A percentile compares a stretch with the other conserved stretches of the same genome.
Evolutionary conservation across 352 stramenopile species (phyloP).

Genomic region (Pythium rishiriense): DNA sequence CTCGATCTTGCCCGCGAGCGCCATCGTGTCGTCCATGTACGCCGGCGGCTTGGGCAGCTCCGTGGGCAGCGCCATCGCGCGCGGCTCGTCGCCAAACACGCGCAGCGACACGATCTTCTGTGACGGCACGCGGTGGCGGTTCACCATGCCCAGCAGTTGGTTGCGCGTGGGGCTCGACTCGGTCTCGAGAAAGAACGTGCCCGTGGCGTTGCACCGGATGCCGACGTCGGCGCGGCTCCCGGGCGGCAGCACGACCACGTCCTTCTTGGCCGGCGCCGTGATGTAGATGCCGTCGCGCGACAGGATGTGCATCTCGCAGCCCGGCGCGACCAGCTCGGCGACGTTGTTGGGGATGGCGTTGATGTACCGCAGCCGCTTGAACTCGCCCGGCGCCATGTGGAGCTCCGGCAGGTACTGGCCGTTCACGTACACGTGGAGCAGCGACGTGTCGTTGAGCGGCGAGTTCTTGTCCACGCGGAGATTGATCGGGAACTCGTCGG

Average conservation of each 20-base stretch:
- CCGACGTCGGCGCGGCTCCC: slow-evolving; percentile 67
- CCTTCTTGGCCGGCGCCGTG: slow-evolving; percentile 37
- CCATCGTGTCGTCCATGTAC: slow-evolving; percentile 55
- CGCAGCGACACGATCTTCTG: slow-evolving; percentile 63
- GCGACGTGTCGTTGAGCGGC: slow-evolving; percentile 70
- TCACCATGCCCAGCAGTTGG: slow-evolving; percentile 54
- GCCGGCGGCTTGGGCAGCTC: slow-evolving; percentile 46
- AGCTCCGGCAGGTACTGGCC: slow-evolving; percentile 68
- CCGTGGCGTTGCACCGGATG: slow-evolving; percentile 44
- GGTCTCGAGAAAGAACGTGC: slow-evolving; percentile 68
- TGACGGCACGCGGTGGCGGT: slow-evolving; percentile 69
- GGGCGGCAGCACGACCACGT: slow-evolving; percentile 62
- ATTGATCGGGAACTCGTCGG: slow-evolving; percentile 41
- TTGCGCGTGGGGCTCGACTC: slow-evolving; percentile 60
- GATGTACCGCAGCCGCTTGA: slow-evolving; percentile 69
- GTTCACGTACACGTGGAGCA: slow-evolving; percentile 74
- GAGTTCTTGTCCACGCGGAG: slow-evolving; percentile 42
- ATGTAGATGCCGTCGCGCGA: slow-evolving; percentile 77
- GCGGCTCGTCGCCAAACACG: slow-evolving; percentile 34
- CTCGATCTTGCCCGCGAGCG: slow-evolving; percentile 17
- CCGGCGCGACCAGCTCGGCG: slow-evolving; percentile 57
- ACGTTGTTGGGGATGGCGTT: slow-evolving; percentile 87
- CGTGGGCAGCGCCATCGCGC: slow-evolving; percentile 35
- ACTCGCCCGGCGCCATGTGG: slow-evolving; percentile 45
- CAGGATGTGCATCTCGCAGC: slow-evolving; percentile 57